Evolutionary conservation across 2,329 filamentous ascomycete species (phyloP).

Genomic region (Rachicladosporium sp.): DNA sequence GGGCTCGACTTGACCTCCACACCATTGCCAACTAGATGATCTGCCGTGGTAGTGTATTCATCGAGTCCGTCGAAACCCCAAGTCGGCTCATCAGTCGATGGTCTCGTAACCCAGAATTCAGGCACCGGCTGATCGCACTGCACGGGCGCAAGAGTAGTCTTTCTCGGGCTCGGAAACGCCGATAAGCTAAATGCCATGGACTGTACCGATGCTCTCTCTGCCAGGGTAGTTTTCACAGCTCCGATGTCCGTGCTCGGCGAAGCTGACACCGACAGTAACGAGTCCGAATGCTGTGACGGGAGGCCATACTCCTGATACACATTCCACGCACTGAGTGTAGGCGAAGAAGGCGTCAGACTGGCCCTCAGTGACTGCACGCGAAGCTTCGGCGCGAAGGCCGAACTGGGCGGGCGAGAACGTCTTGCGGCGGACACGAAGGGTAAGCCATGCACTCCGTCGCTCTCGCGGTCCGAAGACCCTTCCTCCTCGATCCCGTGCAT

Average conservation of each 20-base stretch:
- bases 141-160: constrained; percentile 7
- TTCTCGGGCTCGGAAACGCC: constrained; percentile 19
- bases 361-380: constrained; percentile 24
- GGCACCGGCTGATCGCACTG: constrained; percentile 12
- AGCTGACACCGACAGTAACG: neutral
- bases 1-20: constrained; percentile 16
- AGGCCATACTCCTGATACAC: constrained; percentile 15
- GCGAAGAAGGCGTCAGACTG: constrained; percentile 28
- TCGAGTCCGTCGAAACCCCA: constrained; percentile 2
- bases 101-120: constrained; percentile 14
- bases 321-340: constrained; percentile 25
- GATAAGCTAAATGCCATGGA: constrained; percentile 6
- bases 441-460: neutral
- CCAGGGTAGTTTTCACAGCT: neutral
- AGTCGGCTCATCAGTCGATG: constrained; percentile 5
- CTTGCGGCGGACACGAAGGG: constrained; percentile 7
- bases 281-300: constrained; percentile 3
- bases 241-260: neutral
- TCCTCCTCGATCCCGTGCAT: constrained; percentile 30
- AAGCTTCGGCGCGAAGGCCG: constrained; percentile 25
- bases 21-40: neutral
- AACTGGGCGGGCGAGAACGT: constrained; percentile 12
- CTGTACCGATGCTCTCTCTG: constrained; percentile 1
- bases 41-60: neutral
- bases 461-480: constrained; percentile 10